phyloP scores from a whole-genome alignment of 164 flowering plant genomes.

The grape (Vitis vinifera) region ASM3070453v1 NC_081812.1:16202501-16203000 shows the following conservation, averaged over 20 bases:
- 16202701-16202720: background rate
- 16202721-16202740: background rate
- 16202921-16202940: slow-evolving; percentile 14
- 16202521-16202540: slow-evolving; percentile 41
- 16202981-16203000: no score
- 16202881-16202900: slow-evolving; percentile 5
- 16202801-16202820: slow-evolving; percentile 23
- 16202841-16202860: slow-evolving; percentile 14
- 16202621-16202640: slow-evolving; percentile 43
- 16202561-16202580: slow-evolving; percentile 39
- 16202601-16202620: slow-evolving; percentile 52
- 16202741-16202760: background rate
- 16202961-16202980: background rate
- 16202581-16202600: slow-evolving; percentile 63
- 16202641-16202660: slow-evolving; percentile 48
- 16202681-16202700: slow-evolving; percentile 35
- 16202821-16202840: slow-evolving; percentile 22
- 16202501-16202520: slow-evolving; percentile 56
- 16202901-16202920: slow-evolving; percentile 12
- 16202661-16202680: slow-evolving; percentile 56
- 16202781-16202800: background rate
- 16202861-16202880: slow-evolving; percentile 7
- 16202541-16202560: slow-evolving; percentile 29
- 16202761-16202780: slow-evolving; percentile 6
- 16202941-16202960: background rate